These are phyloP conservation scores for Ganoderma resinaceum DNA, from an alignment of 1,284 basidiomycete genomes.

Conservation along the genomic window DNA sequence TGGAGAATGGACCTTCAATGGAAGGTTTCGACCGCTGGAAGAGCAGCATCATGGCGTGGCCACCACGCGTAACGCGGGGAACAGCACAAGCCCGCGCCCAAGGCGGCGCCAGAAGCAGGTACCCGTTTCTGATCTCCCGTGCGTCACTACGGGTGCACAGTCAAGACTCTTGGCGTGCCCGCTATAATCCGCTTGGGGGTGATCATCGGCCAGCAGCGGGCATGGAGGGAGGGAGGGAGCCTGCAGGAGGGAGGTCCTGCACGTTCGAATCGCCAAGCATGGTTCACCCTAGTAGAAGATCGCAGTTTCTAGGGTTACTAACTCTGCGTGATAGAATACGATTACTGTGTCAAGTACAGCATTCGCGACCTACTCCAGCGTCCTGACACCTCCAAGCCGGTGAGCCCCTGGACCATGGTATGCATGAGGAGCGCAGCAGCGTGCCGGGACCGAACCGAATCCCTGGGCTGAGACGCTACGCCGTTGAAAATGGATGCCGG, in stretches of 20 bases:
- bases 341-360: conserved; percentile 2
- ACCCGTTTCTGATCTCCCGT: not conserved
- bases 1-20: not conserved
- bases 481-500: not conserved
- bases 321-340: not conserved
- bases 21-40: not conserved
- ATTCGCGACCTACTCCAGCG: not conserved
- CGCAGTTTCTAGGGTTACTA: not conserved
- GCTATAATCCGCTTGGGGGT: not conserved
- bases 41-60: not conserved
- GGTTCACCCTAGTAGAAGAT: not conserved
- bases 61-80: not conserved
- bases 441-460: not conserved
- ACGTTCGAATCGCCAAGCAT: not conserved
- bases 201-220: not conserved
- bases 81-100: conserved; percentile 11
- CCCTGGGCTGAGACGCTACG: not conserved
- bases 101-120: not conserved
- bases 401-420: not conserved
- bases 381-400: not conserved
- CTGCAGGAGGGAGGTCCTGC: not conserved
- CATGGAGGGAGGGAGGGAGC: not conserved
- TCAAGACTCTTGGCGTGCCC: not conserved
- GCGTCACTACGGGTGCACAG: not conserved
- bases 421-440: not conserved